phyloP scores from a whole-genome alignment of 495 filamentous ascomycete genomes.

The Penicillium lividum region DNA sequence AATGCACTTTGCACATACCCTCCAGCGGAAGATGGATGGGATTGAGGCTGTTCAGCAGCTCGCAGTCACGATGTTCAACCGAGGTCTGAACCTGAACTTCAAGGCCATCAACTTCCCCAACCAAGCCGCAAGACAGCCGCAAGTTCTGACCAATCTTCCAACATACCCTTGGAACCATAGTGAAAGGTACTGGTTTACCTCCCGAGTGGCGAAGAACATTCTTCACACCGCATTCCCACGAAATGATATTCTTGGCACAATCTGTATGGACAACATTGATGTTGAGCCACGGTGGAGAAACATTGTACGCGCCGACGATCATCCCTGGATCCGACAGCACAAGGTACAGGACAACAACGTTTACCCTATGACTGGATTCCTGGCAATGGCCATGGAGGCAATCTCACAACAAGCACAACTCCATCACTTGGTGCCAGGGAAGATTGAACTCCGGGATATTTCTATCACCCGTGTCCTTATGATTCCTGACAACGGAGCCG shows the following conservation, averaged over 20 bases:
- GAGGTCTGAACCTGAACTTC: constrained; percentile 27
- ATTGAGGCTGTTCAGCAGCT: constrained; percentile 27
- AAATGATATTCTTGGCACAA: constrained; percentile 31
- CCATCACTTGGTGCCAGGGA: constrained; percentile 23
- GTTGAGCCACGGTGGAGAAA: constrained; percentile 37
- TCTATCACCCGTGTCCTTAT: constrained; percentile 44
- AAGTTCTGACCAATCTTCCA: constrained; percentile 33
- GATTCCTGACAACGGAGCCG: constrained; percentile 34
- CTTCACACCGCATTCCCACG: constrained; percentile 28
- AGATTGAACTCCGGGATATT: constrained; percentile 35
- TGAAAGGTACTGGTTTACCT: constrained; percentile 32
- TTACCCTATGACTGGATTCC: constrained; percentile 52
- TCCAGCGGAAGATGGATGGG: constrained; percentile 28
- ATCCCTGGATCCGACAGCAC: constrained; percentile 45
- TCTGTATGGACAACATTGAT: constrained; percentile 27
- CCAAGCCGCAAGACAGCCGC: constrained; percentile 11
- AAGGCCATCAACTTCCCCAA: constrained; percentile 29
- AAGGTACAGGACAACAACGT: constrained; percentile 45
- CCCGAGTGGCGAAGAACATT: constrained; percentile 25
- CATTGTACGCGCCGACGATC: constrained; percentile 30
- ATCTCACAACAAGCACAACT: constrained; percentile 42
- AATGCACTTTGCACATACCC: constrained; percentile 26
- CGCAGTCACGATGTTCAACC: constrained; percentile 24
- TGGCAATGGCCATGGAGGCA: constrained; percentile 55
- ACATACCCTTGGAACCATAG: constrained; percentile 41